phyloP scores from a whole-genome alignment of 208 protist genomes.

The Trypanosoma scelopori region DNA sequence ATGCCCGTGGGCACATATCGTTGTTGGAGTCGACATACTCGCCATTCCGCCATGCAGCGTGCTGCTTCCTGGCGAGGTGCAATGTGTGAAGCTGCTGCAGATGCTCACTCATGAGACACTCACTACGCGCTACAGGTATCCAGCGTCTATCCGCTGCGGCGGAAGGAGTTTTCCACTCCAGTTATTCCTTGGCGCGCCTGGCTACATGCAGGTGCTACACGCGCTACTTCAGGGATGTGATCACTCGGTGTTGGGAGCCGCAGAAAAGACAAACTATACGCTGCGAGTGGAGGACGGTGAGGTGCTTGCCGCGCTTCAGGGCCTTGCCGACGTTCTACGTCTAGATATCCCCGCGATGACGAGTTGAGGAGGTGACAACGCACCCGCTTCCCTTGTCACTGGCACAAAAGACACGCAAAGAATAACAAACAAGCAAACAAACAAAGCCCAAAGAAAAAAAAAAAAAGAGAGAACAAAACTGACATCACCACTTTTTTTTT shows the following conservation, averaged over 20 bases:
- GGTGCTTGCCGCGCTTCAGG: conserved; percentile 10
- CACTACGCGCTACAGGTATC: conserved; percentile 14
- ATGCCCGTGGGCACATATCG: conserved; percentile 19
- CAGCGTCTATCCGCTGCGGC: conserved; percentile 31
- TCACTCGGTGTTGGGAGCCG: conserved; percentile 2
- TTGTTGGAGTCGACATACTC: conserved; percentile 29
- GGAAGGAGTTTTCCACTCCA: conserved; percentile 36
- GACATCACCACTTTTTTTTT: no score
- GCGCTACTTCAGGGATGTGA: conserved; percentile 27
- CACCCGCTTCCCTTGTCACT: no score
- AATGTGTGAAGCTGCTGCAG: conserved; percentile 14
- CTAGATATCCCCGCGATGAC: background rate
- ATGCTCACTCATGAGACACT: conserved; percentile 19
- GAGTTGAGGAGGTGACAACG: no score
- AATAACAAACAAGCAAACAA: no score
- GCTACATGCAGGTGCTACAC: conserved; percentile 52
- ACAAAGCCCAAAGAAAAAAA: no score
- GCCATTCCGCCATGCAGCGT: conserved; percentile 1
- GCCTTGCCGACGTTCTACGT: conserved; percentile 3
- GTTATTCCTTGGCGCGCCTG: conserved; percentile 63
- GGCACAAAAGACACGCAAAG: no score
- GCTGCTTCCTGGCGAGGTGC: conserved; percentile 6
- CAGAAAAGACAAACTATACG: conserved; percentile 11
- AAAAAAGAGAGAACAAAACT: no score
- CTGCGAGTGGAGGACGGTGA: conserved; percentile 34